Percentiles rank a stretch among this genome's conserved stretches.
Evolutionary conservation across 1,284 basidiomycete genomes (phyloP).

Genomic region (Cutaneotrichosporon sp.): DNA sequence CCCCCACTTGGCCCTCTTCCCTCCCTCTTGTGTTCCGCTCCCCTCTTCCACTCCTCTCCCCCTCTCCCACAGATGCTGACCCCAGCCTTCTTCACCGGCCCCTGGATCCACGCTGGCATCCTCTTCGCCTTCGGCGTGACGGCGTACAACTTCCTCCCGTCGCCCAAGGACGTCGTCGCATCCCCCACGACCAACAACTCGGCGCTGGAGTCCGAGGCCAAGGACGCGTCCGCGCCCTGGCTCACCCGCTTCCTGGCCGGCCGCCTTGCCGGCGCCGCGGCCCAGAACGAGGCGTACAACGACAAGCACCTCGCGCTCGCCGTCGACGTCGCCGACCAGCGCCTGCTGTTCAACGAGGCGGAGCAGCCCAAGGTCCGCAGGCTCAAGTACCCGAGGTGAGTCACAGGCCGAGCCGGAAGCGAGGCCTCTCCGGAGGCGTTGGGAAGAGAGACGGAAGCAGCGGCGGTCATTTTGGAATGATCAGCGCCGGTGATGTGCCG

Average conservation of each 20-base stretch:
- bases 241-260: constrained; percentile 51
- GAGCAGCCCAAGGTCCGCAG: constrained; percentile 51
- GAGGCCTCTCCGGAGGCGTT: too few relatives aligned
- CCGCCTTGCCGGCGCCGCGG: constrained; percentile 40
- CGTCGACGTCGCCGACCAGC: constrained; percentile 50
- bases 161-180: constrained; percentile 30
- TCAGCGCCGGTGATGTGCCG: too few relatives aligned
- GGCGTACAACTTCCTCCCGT: constrained; percentile 46
- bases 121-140: constrained; percentile 36
- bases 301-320: constrained; percentile 54
- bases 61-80: constrained; percentile 1
- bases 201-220: constrained; percentile 27
- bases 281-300: constrained; percentile 45
- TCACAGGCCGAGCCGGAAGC: constrained; percentile 3
- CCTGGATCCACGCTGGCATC: constrained; percentile 47
- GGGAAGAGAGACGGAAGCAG: too few relatives aligned
- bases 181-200: constrained; percentile 42
- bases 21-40: background rate
- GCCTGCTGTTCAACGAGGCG: constrained; percentile 55
- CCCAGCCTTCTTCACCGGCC: constrained; percentile 49
- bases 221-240: constrained; percentile 28
- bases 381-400: constrained; percentile 53
- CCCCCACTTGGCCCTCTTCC: background rate
- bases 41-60: background rate
- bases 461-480: too few relatives aligned